Evolutionary conservation across 2,329 filamentous ascomycete genomes (phyloP).

Genomic region (Volutella citrinella): DNA sequence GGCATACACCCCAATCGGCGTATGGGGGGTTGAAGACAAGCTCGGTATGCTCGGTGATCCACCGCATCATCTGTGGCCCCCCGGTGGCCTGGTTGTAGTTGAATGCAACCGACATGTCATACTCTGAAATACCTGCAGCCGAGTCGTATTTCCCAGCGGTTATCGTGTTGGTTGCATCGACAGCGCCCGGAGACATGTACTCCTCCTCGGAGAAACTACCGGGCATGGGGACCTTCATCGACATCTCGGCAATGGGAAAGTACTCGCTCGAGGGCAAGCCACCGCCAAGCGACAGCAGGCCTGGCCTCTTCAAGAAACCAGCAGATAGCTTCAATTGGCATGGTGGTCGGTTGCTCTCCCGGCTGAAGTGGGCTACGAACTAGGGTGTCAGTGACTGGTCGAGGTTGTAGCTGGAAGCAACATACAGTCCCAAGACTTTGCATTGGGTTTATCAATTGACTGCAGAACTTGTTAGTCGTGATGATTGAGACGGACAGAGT

Average conservation of each 20-base stretch:
- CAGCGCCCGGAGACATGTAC: too few species aligned
- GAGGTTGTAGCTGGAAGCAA: too few species aligned
- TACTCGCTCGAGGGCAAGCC: conserved; percentile 84
- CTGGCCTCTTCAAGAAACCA: conserved; percentile 70
- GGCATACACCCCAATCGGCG: conserved; percentile 65
- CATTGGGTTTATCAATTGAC: conserved; percentile 61
- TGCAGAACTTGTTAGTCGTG: too few species aligned
- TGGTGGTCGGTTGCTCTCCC: conserved; percentile 58
- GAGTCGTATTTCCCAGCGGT: too few species aligned
- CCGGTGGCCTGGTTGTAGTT: conserved; percentile 72
- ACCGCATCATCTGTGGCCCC: conserved; percentile 65
- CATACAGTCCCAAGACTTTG: conserved; percentile 84
- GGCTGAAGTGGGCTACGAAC: conserved; percentile 49
- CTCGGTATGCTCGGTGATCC: conserved; percentile 72
- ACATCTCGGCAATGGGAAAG: conserved; percentile 79
- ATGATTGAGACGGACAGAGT: too few species aligned
- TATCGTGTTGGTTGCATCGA: too few species aligned
- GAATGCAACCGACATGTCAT: conserved; percentile 50
- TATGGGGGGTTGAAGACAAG: conserved; percentile 71
- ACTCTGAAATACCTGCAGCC: too few species aligned
- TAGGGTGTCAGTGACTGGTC: too few species aligned
- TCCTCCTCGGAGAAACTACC: too few species aligned
- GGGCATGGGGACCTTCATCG: conserved; percentile 66
- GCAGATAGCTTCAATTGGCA: conserved; percentile 80
- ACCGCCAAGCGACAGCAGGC: conserved; percentile 84